Conservation (phyloP, 805 yeast species). For the Tanozyma kutaoensis region DNA sequence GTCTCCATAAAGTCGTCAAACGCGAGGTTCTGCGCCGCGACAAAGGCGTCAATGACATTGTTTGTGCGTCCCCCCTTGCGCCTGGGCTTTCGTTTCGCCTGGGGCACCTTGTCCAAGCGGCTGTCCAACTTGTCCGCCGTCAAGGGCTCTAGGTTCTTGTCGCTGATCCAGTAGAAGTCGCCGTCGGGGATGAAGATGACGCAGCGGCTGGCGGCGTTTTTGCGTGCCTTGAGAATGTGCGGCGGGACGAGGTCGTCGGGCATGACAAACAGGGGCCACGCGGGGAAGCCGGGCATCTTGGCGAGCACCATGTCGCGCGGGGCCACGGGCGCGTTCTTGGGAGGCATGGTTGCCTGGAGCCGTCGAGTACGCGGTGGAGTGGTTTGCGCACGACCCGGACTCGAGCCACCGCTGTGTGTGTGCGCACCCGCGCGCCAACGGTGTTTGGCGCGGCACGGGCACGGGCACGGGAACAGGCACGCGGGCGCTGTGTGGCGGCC, state of each 20-base stretch:
- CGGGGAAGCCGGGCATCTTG: slow-evolving; percentile 30
- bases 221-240: slow-evolving; percentile 20
- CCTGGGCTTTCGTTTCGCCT: slow-evolving; percentile 8
- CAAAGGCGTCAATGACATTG: slow-evolving; percentile 22
- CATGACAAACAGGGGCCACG: slow-evolving; percentile 38
- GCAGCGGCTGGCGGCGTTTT: slow-evolving; percentile 22
- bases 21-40: slow-evolving; percentile 21
- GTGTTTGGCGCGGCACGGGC: background rate
- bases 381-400: background rate
- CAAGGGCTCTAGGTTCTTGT: slow-evolving; percentile 19
- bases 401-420: background rate
- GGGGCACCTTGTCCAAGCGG: slow-evolving; percentile 15
- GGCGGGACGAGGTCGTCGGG: slow-evolving; percentile 24
- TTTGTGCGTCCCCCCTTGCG: slow-evolving; percentile 14
- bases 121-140: slow-evolving; percentile 15
- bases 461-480: background rate
- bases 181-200: slow-evolving; percentile 35
- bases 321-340: slow-evolving; percentile 11
- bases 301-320: slow-evolving; percentile 29
- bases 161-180: slow-evolving; percentile 30
- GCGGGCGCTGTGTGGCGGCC: background rate
- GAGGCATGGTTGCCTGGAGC: slow-evolving; percentile 25
- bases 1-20: slow-evolving; percentile 24
- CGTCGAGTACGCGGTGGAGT: no score
- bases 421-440: background rate